Conservation (phyloP, 805 yeast genomes). For the Wickerhamiella galacta region DNA sequence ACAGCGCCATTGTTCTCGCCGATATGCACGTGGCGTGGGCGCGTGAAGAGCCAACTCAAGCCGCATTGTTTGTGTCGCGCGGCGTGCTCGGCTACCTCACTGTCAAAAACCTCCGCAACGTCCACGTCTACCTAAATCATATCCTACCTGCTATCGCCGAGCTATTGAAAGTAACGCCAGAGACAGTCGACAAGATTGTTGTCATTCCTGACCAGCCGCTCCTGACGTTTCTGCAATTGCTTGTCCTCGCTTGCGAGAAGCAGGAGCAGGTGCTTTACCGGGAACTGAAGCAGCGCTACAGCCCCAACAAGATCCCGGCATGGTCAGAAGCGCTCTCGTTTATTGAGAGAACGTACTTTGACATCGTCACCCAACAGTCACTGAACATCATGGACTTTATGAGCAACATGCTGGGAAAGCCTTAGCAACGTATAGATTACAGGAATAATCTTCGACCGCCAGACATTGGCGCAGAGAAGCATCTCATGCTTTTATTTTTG, state of each 20-base stretch:
- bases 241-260: slow-evolving; percentile 42
- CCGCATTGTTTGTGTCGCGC: slow-evolving; percentile 28
- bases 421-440: too few relatives aligned
- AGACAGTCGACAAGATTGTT: slow-evolving; percentile 16
- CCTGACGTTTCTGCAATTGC: slow-evolving; percentile 52
- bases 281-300: slow-evolving; percentile 36
- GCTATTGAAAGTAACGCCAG: slow-evolving; percentile 14
- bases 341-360: slow-evolving; percentile 48
- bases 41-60: slow-evolving; percentile 17
- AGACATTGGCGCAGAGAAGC: too few relatives aligned
- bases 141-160: slow-evolving; percentile 24
- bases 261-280: slow-evolving; percentile 36
- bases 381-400: slow-evolving; percentile 52
- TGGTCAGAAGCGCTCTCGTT: slow-evolving; percentile 32
- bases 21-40: slow-evolving; percentile 36
- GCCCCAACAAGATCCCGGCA: slow-evolving; percentile 18
- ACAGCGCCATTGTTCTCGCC: slow-evolving; percentile 27
- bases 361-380: slow-evolving; percentile 35
- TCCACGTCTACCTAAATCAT: slow-evolving; percentile 25
- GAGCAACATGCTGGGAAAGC: slow-evolving; percentile 39
- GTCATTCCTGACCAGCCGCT: slow-evolving; percentile 30
- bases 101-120: slow-evolving; percentile 48
- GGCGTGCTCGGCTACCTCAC: slow-evolving; percentile 61
- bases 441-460: too few relatives aligned
- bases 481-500: too few relatives aligned